A percentile compares a stretch with the other conserved stretches of the same genome.
These are phyloP conservation scores for Raphanus sativus DNA, from an alignment of 345 rosid species.

Conservation along the genomic window DNA sequence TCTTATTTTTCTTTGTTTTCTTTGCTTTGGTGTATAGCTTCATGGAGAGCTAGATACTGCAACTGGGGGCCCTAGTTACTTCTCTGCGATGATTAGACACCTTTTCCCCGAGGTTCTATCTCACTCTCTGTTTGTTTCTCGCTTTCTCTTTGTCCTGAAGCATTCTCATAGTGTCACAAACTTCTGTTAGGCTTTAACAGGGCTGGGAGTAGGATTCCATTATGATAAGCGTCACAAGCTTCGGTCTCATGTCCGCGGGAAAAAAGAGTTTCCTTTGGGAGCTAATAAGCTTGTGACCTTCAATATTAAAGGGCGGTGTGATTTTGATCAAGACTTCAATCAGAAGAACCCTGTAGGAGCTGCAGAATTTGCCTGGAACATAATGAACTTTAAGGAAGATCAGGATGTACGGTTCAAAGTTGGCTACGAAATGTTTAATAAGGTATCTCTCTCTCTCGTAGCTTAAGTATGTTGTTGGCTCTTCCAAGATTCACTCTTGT, in stretches of 20 bases:
- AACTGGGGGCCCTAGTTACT: constrained; percentile 58
- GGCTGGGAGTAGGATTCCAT: constrained; percentile 69
- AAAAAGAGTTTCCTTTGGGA: constrained; percentile 66
- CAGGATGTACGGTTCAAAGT: constrained; percentile 82
- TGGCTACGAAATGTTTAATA: constrained; percentile 70
- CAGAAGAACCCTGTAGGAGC: constrained; percentile 82
- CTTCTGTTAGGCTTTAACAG: constrained; percentile 51
- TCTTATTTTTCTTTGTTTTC: constrained; percentile 12
- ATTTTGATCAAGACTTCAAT: constrained; percentile 69
- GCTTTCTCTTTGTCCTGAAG: not conserved
- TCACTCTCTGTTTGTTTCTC: not conserved
- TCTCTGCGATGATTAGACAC: constrained; percentile 68
- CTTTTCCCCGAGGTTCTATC: constrained; percentile 62
- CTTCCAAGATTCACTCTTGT: not conserved
- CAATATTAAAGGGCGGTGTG: constrained; percentile 68
- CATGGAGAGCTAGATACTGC: constrained; percentile 89
- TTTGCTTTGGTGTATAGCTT: constrained; percentile 49
- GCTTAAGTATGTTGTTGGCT: constrained; percentile 9
- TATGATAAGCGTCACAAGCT: constrained; percentile 70
- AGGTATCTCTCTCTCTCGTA: constrained; percentile 48
- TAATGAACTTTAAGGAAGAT: constrained; percentile 67
- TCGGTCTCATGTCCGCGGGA: constrained; percentile 59
- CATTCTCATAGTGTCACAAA: constrained; percentile 3
- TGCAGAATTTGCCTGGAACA: constrained; percentile 75
- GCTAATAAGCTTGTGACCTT: constrained; percentile 52